These are phyloP conservation scores for Colletotrichum cuscutae DNA, from an alignment of 2,329 filamentous ascomycete genomes.

Conservation along the genomic window DNA sequence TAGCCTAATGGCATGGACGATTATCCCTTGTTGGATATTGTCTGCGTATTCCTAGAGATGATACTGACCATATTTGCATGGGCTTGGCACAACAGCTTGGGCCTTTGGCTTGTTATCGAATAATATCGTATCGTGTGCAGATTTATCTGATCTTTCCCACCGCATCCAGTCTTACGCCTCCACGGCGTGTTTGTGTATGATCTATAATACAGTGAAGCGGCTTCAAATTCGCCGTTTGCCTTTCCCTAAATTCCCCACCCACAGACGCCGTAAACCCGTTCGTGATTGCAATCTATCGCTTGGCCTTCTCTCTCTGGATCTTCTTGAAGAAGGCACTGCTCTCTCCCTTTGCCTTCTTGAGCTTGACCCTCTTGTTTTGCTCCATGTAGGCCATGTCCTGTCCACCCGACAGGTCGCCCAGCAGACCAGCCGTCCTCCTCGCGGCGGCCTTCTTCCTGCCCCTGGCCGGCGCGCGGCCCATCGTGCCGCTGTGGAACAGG, in stretches of 20 bases:
- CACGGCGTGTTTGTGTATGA: neutral
- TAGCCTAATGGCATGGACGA: too few species aligned
- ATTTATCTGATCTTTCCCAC: neutral
- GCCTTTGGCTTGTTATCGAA: neutral
- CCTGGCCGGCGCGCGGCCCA: constrained; percentile 54
- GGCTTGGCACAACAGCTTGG: too few species aligned
- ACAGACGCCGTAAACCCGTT: neutral
- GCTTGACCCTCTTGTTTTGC: constrained; percentile 78
- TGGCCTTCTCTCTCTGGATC: constrained; percentile 66
- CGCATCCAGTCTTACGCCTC: neutral
- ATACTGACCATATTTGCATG: too few species aligned
- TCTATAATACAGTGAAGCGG: constrained; percentile 3
- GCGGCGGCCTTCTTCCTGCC: constrained; percentile 66
- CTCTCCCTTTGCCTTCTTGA: constrained; percentile 71
- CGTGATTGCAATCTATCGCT: constrained; percentile 30
- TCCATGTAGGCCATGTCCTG: constrained; percentile 98
- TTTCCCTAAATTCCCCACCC: neutral
- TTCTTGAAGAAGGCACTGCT: constrained; percentile 74
- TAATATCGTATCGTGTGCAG: neutral
- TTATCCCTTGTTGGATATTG: too few species aligned
- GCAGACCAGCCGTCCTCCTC: constrained; percentile 82
- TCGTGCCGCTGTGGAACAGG: constrained; percentile 52
- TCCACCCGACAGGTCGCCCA: constrained; percentile 88
- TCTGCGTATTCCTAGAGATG: too few species aligned
- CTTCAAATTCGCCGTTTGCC: constrained; percentile 25